These are phyloP conservation scores for Helichrysum umbraculigerum DNA, from an alignment of 129 eudicot species.

Conservation along the genomic window DNA sequence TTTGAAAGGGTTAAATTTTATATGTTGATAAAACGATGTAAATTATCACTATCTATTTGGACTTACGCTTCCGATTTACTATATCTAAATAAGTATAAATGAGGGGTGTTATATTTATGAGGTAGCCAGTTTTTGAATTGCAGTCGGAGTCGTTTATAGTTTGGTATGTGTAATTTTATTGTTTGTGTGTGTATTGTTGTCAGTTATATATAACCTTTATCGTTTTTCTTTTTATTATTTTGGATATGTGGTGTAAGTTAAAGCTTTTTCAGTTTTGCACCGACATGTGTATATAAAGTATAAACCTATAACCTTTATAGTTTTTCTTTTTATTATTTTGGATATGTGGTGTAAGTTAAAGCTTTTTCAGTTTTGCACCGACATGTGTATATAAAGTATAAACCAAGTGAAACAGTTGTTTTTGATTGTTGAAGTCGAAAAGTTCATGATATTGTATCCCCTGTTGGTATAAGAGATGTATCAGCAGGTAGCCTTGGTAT, in stretches of 20 bases:
- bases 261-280: conserved; percentile 1
- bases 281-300: conserved; percentile 8
- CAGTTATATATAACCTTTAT: neutral
- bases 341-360: neutral
- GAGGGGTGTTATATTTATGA: neutral
- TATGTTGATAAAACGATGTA: too few species aligned
- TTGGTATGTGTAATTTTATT: neutral
- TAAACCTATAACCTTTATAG: neutral
- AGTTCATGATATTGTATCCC: too few species aligned
- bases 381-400: conserved; percentile 3
- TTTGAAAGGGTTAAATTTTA: too few species aligned
- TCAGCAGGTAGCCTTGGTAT: too few species aligned
- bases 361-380: conserved; percentile 1
- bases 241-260: neutral
- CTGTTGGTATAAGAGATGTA: too few species aligned
- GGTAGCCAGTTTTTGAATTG: neutral
- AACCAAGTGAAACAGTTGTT: neutral
- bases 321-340: too few species aligned
- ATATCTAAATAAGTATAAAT: too few species aligned
- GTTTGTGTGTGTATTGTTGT: neutral
- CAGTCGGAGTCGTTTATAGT: conserved; percentile 1
- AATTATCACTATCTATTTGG: too few species aligned
- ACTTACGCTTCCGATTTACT: too few species aligned
- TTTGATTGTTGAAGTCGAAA: neutral
- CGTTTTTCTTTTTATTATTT: too few species aligned